phyloP scores from a whole-genome alignment of 169 alveolate species.

The Perkinsus chesapeaki region DNA sequence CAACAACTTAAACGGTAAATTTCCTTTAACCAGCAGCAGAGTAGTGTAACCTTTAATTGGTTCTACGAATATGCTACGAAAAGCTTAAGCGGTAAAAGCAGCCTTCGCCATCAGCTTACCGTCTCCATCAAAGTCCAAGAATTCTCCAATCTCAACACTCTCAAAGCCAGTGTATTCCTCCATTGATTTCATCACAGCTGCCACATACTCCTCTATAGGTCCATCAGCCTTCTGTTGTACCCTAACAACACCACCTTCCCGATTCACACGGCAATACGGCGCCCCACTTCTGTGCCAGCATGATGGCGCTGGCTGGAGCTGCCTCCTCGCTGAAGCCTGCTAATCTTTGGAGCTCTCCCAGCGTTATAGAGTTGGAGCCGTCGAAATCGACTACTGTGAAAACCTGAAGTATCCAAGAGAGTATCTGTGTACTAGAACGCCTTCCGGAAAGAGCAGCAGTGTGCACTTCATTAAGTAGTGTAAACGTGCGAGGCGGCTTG shows the following conservation, averaged over 20 bases:
- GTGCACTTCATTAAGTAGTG: too few relatives aligned
- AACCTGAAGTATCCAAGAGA: background rate
- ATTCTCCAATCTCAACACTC: background rate
- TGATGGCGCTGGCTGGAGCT: background rate
- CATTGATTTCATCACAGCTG: background rate
- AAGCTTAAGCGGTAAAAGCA: background rate
- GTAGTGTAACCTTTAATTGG: too few relatives aligned
- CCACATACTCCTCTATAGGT: background rate
- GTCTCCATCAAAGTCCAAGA: background rate
- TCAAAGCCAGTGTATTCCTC: background rate
- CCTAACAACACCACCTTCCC: background rate
- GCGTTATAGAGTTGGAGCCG: background rate
- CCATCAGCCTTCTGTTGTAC: background rate
- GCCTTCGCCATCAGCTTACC: background rate
- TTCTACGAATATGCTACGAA: too few relatives aligned
- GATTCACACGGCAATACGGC: background rate
- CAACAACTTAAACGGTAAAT: too few relatives aligned
- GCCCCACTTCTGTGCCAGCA: background rate
- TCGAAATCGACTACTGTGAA: background rate
- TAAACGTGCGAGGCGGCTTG: too few relatives aligned
- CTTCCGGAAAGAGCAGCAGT: too few relatives aligned
- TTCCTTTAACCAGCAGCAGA: too few relatives aligned
- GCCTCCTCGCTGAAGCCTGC: background rate
- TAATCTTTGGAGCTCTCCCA: background rate
- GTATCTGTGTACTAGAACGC: too few relatives aligned